These are phyloP conservation scores for Stentor roeselii DNA, from an alignment of 73 alveolate genomes.

Conservation along the genomic window DNA sequence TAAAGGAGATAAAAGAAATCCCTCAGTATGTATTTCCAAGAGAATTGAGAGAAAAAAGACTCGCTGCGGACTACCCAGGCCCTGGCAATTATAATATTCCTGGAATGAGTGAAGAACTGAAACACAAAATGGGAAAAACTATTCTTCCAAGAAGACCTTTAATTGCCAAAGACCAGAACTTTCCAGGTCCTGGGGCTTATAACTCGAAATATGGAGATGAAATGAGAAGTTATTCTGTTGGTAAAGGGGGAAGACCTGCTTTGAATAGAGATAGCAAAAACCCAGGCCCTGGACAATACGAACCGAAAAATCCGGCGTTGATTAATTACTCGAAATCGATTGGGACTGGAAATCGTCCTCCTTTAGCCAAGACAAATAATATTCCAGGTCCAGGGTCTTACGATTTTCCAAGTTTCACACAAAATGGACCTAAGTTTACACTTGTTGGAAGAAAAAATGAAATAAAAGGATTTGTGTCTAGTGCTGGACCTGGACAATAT, in stretches of 20 bases:
- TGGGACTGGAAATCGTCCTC: slow-evolving; percentile 4
- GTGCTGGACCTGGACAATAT: neutral
- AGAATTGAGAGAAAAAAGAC: neutral
- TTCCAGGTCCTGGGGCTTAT: slow-evolving; percentile 8
- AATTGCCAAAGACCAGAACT: neutral
- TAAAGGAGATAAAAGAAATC: neutral
- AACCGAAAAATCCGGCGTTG: neutral
- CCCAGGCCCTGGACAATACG: slow-evolving; percentile 6
- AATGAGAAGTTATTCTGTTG: neutral
- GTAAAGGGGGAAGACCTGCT: neutral
- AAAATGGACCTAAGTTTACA: neutral
- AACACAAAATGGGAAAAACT: neutral
- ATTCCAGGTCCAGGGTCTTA: slow-evolving; percentile 4
- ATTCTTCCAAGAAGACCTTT: neutral
- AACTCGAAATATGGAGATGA: neutral
- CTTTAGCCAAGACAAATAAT: neutral
- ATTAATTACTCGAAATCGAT: neutral
- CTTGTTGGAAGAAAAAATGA: neutral
- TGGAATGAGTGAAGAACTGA: neutral
- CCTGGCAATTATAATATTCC: neutral
- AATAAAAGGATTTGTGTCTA: neutral
- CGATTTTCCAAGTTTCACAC: neutral
- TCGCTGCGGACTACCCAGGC: neutral
- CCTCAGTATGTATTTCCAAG: neutral
- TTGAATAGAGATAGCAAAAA: neutral